Base-by-base conservation (phyloP, 768 basidiomycete species). In the Hysterangium stoloniferum region DNA sequence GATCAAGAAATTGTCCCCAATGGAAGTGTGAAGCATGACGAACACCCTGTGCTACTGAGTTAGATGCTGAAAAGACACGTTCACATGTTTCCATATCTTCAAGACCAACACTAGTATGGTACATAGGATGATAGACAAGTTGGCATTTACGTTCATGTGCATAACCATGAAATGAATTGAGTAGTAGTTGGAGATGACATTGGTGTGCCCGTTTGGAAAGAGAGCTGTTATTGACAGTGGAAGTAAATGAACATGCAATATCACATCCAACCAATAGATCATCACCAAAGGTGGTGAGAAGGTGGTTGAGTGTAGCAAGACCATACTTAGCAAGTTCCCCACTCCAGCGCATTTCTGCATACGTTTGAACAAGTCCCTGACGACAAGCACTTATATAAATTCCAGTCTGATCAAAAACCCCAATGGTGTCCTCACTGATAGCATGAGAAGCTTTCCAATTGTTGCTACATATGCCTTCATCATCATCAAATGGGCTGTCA, bases 331-430 rank as follows among this genome's bases (percentile, higher is more conserved):
- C 56, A 44, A 56, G 33, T 31, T 56, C 54, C 2, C 53, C 54
- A 24, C 53, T 54, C 22, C 35, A 1, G 9, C 43, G 13, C 54
- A 56, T 56, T n/a, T 56, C 52, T 0, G 52, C 52, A 0, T 67
- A 33, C 45, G 57, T 58, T 1, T 65, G 48, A 4, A 65, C 48
- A 0, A 67, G 57, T 1, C 67, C 64, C 59, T 71, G 68, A 2
- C 58, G 57, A 51, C 70, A 71, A 12, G 61, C 59, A 52, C 54
- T 48, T 0, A 66, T 60, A 52, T 73, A 73, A 12, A 70, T 57
- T 0, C 71, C 69, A 0, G 66, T 62, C 58, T 71, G 66, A 0
- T 66, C 54, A 45, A 68, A 74, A 7, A 69, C 55, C 3, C 52
- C 55, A 65, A 62, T 68, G 59, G 64, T 66, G 19, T 56, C 58